phyloP scores from a whole-genome alignment of 768 basidiomycete species.

The Termitomyces sp. region DNA sequence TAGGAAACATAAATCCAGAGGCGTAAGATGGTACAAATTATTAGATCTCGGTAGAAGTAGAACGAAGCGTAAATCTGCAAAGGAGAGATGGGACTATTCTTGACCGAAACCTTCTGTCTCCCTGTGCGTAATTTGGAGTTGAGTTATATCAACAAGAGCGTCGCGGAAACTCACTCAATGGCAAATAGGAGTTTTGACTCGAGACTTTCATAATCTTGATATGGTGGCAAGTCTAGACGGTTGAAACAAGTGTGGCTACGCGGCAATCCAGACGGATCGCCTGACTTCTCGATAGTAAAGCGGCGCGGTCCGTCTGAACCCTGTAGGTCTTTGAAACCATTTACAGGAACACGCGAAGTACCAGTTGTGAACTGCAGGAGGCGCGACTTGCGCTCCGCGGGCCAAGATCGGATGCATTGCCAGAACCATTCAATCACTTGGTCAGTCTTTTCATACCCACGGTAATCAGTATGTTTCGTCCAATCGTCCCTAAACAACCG shows the following conservation, averaged over 20 bases:
- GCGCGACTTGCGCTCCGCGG: slow-evolving; percentile 82
- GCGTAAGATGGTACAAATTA: slow-evolving; percentile 6
- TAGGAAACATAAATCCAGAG: not conserved
- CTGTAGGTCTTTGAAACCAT: slow-evolving; percentile 93
- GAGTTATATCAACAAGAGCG: not conserved
- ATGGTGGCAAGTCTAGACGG: slow-evolving; percentile 81
- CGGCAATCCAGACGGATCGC: slow-evolving; percentile 82
- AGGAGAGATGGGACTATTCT: slow-evolving; percentile 34
- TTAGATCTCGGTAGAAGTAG: not conserved
- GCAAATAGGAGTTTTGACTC: slow-evolving; percentile 84
- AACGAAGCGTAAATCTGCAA: not conserved
- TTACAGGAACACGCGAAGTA: slow-evolving; percentile 81
- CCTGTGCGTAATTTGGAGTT: slow-evolving; percentile 27
- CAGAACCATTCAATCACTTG: slow-evolving; percentile 95
- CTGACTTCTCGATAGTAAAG: slow-evolving; percentile 94
- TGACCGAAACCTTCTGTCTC: slow-evolving; percentile 77
- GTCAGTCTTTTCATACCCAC: slow-evolving; percentile 80
- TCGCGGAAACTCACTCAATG: slow-evolving; percentile 56
- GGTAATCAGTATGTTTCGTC: slow-evolving; percentile 93
- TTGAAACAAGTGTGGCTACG: slow-evolving; percentile 96
- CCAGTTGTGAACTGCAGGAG: slow-evolving; percentile 87
- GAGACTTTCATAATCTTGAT: slow-evolving; percentile 81
- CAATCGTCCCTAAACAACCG: slow-evolving; percentile 64
- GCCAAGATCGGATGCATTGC: slow-evolving; percentile 89
- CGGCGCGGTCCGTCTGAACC: slow-evolving; percentile 89